These are phyloP conservation scores for Licmophora abbreviata DNA, from an alignment of 108 stramenopile genomes.

Conservation along the genomic window DNA sequence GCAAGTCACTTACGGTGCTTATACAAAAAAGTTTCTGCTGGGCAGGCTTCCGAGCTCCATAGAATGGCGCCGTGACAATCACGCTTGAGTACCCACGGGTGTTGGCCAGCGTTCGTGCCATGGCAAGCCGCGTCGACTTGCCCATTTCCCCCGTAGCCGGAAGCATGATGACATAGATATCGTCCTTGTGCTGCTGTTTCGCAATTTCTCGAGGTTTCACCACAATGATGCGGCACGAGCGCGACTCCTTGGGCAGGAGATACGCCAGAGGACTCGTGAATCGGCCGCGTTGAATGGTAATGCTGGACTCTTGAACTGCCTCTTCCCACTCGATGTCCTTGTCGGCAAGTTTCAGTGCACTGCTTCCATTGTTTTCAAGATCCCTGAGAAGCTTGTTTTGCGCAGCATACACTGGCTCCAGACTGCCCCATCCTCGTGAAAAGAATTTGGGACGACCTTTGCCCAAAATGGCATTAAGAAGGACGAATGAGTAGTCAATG, in stretches of 20 bases:
- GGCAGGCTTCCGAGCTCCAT: conserved; percentile 13
- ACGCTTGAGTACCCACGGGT: conserved; percentile 14
- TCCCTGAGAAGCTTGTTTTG: too few species aligned
- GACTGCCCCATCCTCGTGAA: too few species aligned
- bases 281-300: conserved; percentile 4
- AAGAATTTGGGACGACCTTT: too few species aligned
- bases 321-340: too few species aligned
- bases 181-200: background rate
- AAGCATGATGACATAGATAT: conserved; percentile 8
- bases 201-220: conserved; percentile 2
- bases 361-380: too few species aligned
- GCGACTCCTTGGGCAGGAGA: conserved; percentile 7
- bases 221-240: background rate
- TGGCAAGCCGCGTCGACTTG: conserved; percentile 2
- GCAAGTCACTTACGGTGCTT: too few species aligned
- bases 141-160: conserved; percentile 17
- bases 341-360: too few species aligned
- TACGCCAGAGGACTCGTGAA: conserved; percentile 11
- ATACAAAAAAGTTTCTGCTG: too few species aligned
- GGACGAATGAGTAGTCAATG: too few species aligned
- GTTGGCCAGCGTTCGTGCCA: conserved; percentile 11
- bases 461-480: too few species aligned
- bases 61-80: conserved; percentile 19
- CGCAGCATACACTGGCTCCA: too few species aligned
- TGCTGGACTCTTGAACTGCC: too few species aligned